Evolutionary conservation across 257 asterid genomes (phyloP).

Genomic region (Nicotiana obtusifolia): DNA sequence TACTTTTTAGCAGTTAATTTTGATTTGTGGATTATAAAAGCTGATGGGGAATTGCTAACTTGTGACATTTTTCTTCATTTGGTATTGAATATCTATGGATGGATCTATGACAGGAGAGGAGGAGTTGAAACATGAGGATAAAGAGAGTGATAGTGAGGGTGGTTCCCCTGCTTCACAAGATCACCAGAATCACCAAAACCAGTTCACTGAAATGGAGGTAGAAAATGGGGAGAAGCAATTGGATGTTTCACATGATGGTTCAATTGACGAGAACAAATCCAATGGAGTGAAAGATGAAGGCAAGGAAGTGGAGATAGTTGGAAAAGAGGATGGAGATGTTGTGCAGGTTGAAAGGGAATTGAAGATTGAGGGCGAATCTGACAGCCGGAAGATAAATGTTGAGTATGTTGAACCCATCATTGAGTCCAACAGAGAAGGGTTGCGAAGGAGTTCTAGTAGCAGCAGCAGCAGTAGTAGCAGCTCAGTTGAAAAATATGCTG

Average conservation of each 20-base stretch:
- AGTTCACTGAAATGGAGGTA: constrained; percentile 29
- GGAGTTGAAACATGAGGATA: constrained; percentile 31
- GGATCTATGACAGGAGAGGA: constrained; percentile 46
- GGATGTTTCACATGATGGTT: constrained; percentile 3
- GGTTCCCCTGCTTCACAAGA: constrained; percentile 35
- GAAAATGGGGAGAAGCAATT: constrained; percentile 24
- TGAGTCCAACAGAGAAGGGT: constrained; percentile 28
- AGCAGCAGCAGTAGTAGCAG: constrained; percentile 33
- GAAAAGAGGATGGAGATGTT: constrained; percentile 11
- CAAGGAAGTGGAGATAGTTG: not conserved
- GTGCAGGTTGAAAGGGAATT: constrained; percentile 27
- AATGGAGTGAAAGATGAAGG: constrained; percentile 4
- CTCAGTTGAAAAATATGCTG: constrained; percentile 33
- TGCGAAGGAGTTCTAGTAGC: constrained; percentile 27
- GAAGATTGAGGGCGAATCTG: constrained; percentile 23
- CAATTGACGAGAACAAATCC: constrained; percentile 12
- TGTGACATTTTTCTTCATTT: not conserved
- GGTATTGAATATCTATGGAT: constrained; percentile 22
- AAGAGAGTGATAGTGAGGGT: constrained; percentile 36
- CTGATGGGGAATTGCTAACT: not conserved
- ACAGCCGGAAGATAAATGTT: constrained; percentile 11
- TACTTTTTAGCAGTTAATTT: not conserved
- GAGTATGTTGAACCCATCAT: constrained; percentile 24
- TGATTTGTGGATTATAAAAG: constrained; percentile 3
- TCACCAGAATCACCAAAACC: constrained; percentile 21